Evolutionary conservation across 148 eudicot genomes (phyloP), one percentile per base, ranked within the genome.

Genomic region (Gaultheria prostrata): DNA sequence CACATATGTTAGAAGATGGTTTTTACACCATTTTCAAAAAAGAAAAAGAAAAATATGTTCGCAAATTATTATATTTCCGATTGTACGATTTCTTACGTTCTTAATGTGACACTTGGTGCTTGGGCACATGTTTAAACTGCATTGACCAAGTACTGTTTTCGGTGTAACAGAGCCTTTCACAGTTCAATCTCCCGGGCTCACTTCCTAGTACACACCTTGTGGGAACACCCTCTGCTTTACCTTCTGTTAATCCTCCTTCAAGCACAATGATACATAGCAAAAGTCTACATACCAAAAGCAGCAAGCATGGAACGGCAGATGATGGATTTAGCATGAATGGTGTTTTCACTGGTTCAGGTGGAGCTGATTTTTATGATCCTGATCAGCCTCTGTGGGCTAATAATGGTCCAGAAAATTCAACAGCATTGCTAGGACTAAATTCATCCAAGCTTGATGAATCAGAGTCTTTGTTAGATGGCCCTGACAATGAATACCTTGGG

Each of bases 291-390:
- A 79, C 85, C 86, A 91, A 88, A 90, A 84, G 81, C 83, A 84
- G 85, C 92, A 93, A 90, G 83, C 74, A 84, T 85, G 86, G 88
- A 84, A 51, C 80, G 75, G 85, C 57, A 84, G 93, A 87, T 81
- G 93, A 85, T 80, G 87, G 88, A 78, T 85, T 84, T 78, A 85
- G 86, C 84, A 78, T 86, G 85, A 91, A 82, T 82, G 89, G 88
- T 87, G 88, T 83, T 80, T 87, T 86, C n/a, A 72, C 82, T 46
- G 88, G 86, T 80, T 83, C 87, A 83, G 84, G 86, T 80, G 98
- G 92, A 76, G 88, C 97, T 86, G 99, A 96, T 88, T 90, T 94
- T 33, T 96, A 96, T 86, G 98, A 96, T 88, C 99, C 99, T 85
- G 99, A 96, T 89, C 95, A 96, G 90, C 99, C 99, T 67, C 86